Percentiles rank a stretch among this genome's conserved stretches.
These are phyloP conservation scores for Solanum peruvianum DNA, from an alignment of 257 asterid species.

Conservation along the genomic window DNA sequence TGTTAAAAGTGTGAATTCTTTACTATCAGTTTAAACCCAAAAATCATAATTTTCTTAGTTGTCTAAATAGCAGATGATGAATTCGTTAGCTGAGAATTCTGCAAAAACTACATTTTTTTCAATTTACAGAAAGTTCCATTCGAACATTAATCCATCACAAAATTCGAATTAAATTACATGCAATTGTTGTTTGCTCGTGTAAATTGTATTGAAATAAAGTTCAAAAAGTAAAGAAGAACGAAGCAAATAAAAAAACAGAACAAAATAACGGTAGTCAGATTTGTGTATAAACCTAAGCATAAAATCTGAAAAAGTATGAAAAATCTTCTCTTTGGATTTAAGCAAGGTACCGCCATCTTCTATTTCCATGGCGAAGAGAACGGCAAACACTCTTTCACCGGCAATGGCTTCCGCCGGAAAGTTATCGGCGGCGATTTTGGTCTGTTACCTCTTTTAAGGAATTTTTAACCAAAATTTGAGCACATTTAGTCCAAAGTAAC, in stretches of 20 bases:
- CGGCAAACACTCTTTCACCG: not conserved
- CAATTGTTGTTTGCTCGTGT: not conserved
- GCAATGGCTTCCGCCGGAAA: not conserved
- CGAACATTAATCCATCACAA: not conserved
- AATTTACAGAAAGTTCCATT: not conserved
- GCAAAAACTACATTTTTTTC: not conserved
- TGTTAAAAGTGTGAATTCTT: not conserved
- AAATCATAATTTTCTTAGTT: not conserved
- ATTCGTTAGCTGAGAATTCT: not conserved
- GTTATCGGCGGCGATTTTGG: not conserved
- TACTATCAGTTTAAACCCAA: not conserved
- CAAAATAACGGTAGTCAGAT: not conserved
- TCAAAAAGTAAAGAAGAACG: not conserved
- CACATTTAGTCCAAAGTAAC: too few relatives aligned
- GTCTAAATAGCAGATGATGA: not conserved
- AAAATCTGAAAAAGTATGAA: conserved; percentile 35
- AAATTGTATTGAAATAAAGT: not conserved
- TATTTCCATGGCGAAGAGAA: conserved; percentile 11
- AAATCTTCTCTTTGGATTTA: conserved; percentile 10
- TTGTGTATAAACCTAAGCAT: conserved; percentile 40
- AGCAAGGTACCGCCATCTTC: conserved; percentile 8
- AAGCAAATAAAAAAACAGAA: not conserved
- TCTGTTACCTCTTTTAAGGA: not conserved
- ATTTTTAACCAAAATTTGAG: not conserved
- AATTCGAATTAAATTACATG: not conserved